Percentiles rank a stretch among this genome's conserved stretches.
These are phyloP conservation scores for Colletotrichum magnum DNA, from an alignment of 2,329 filamentous ascomycete species.

Conservation along the genomic window DNA sequence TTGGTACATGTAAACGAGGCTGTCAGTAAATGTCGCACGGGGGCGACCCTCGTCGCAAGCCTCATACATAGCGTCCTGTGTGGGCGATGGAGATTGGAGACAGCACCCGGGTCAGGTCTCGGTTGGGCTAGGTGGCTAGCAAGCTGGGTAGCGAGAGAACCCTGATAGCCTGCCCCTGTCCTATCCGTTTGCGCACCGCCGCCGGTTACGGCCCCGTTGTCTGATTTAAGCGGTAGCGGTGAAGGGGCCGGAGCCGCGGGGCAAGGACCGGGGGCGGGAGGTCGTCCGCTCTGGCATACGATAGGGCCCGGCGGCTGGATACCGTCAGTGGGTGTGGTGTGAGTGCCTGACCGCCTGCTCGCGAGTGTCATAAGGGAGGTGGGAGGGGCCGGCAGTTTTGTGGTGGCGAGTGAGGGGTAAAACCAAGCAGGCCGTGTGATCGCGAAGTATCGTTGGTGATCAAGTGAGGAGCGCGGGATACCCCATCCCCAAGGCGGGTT, in stretches of 20 bases:
- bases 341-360: slow-evolving; percentile 2
- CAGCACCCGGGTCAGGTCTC: slow-evolving; percentile 1
- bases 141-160: slow-evolving; percentile 9
- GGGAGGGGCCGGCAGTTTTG: slow-evolving; percentile 5
- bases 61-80: not conserved
- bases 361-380: not conserved
- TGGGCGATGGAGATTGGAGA: slow-evolving; percentile 13
- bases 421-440: too few species aligned
- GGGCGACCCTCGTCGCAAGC: not conserved
- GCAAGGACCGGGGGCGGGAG: slow-evolving; percentile 29
- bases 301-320: slow-evolving; percentile 24
- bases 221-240: slow-evolving; percentile 40
- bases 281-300: slow-evolving; percentile 8
- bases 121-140: not conserved
- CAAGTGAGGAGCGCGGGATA: not conserved
- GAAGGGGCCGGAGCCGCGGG: slow-evolving; percentile 33
- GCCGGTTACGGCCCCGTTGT: slow-evolving; percentile 29
- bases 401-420: slow-evolving; percentile 22
- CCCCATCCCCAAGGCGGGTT: too few species aligned
- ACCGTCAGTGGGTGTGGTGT: slow-evolving; percentile 1
- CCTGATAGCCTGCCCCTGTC: slow-evolving; percentile 27
- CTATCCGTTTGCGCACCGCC: slow-evolving; percentile 23
- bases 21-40: slow-evolving; percentile 25
- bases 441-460: not conserved
- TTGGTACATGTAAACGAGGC: slow-evolving; percentile 8